Percentiles rank a stretch among this genome's conserved stretches.
Evolutionary conservation across 2,329 filamentous ascomycete genomes (phyloP).

Genomic region (Venturia aucupariae): DNA sequence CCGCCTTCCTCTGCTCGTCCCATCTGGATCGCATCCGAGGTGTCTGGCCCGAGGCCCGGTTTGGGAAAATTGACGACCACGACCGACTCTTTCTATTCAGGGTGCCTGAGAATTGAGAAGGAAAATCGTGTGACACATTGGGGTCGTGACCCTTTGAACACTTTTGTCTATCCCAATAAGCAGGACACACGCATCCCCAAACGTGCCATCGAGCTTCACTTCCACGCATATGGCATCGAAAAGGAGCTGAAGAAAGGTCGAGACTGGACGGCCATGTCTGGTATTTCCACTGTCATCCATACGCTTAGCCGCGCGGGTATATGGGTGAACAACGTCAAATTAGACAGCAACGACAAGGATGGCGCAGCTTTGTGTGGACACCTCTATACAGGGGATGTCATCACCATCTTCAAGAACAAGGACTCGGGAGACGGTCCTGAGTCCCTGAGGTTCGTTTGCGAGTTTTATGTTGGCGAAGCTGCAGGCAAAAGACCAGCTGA

Average conservation of each 20-base stretch:
- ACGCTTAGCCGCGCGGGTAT: slow-evolving; percentile 73
- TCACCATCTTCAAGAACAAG: slow-evolving; percentile 44
- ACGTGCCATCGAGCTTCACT: slow-evolving; percentile 66
- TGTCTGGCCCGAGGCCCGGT: neutral
- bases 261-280: slow-evolving; percentile 43
- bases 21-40: neutral
- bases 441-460: slow-evolving; percentile 33
- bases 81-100: slow-evolving; percentile 53
- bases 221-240: slow-evolving; percentile 63
- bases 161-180: slow-evolving; percentile 52
- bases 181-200: slow-evolving; percentile 69
- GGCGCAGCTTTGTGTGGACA: slow-evolving; percentile 51
- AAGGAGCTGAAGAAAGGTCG: slow-evolving; percentile 41
- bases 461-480: slow-evolving; percentile 34
- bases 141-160: slow-evolving; percentile 64
- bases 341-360: slow-evolving; percentile 48
- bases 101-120: slow-evolving; percentile 50
- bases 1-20: slow-evolving; percentile 2
- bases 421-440: slow-evolving; percentile 17
- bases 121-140: slow-evolving; percentile 59
- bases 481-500: slow-evolving; percentile 17
- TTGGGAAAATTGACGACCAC: slow-evolving; percentile 58
- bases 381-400: slow-evolving; percentile 66
- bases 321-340: slow-evolving; percentile 60
- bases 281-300: slow-evolving; percentile 61